Conservation (phyloP, 2,329 filamentous ascomycete genomes). For the Blastomyces gilchristii region DNA sequence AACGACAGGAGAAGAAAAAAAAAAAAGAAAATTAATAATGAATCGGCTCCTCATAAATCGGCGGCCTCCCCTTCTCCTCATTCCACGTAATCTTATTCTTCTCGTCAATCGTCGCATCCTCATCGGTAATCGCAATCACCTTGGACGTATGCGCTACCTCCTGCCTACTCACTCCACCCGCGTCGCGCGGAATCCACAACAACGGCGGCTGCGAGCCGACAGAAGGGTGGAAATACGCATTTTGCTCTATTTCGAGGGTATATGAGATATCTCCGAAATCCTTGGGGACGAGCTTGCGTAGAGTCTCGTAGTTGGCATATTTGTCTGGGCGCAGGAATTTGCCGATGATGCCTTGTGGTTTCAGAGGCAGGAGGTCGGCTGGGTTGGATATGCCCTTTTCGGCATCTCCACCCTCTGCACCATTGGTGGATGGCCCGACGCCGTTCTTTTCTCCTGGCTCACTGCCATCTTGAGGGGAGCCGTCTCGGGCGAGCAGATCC, state of each 20-base stretch:
- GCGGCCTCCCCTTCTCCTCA: constrained; percentile 45
- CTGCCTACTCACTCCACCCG: constrained; percentile 62
- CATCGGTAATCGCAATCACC: constrained; percentile 70
- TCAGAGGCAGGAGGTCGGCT: constrained; percentile 20
- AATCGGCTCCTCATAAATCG: constrained; percentile 49
- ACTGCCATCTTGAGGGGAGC: constrained; percentile 13
- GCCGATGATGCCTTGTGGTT: constrained; percentile 29
- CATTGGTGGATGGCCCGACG: neutral
- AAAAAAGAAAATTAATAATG: constrained; percentile 33
- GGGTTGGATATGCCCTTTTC: constrained; percentile 21
- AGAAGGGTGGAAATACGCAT: constrained; percentile 66
- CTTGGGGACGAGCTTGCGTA: constrained; percentile 59
- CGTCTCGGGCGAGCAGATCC: constrained; percentile 19
- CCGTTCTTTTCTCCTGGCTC: neutral
- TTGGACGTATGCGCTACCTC: constrained; percentile 63
- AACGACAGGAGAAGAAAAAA: neutral
- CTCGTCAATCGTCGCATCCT: constrained; percentile 59
- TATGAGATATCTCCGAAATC: constrained; percentile 50
- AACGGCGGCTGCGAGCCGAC: constrained; percentile 53
- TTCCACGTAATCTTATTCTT: constrained; percentile 57
- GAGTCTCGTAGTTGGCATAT: constrained; percentile 59
- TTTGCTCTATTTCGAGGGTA: constrained; percentile 48
- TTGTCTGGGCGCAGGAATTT: constrained; percentile 67
- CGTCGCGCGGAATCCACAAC: constrained; percentile 77
- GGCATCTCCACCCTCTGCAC: constrained; percentile 19